Percentiles rank a stretch among this genome's conserved stretches.
Conservation (phyloP, 768 basidiomycete genomes). For the Hericium erinaceus region DNA sequence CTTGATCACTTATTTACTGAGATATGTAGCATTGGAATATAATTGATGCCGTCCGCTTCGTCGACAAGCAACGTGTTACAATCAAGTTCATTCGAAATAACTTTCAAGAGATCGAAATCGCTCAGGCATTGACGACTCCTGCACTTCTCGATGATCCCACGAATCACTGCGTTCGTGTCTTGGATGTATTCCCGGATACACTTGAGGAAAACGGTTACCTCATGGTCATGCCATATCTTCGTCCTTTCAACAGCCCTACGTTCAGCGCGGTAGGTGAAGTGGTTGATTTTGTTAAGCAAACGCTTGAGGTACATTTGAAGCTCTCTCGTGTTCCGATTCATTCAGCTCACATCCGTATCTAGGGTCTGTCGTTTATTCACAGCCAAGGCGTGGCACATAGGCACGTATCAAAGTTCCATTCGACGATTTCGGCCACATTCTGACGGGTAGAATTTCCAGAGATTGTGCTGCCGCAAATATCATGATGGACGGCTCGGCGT, state of each 20-base stretch:
- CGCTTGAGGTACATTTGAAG: background rate
- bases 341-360: background rate
- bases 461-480: slow-evolving; percentile 11
- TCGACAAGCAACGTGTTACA: background rate
- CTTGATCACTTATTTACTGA: background rate
- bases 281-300: background rate
- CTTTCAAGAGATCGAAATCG: background rate
- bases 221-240: background rate
- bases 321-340: too few species aligned
- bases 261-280: background rate
- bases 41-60: background rate
- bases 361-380: background rate
- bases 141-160: background rate
- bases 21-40: background rate
- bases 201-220: background rate
- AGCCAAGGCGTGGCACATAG: background rate
- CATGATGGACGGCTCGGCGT: slow-evolving; percentile 15
- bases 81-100: background rate
- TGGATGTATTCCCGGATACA: background rate
- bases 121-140: background rate
- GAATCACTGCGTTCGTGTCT: background rate
- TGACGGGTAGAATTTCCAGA: background rate
- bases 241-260: background rate
- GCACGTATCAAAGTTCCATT: background rate
- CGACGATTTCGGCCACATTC: background rate